Conservation (phyloP, 164 flowering plant species). For the Chloranthus sessilifolius region DNA sequence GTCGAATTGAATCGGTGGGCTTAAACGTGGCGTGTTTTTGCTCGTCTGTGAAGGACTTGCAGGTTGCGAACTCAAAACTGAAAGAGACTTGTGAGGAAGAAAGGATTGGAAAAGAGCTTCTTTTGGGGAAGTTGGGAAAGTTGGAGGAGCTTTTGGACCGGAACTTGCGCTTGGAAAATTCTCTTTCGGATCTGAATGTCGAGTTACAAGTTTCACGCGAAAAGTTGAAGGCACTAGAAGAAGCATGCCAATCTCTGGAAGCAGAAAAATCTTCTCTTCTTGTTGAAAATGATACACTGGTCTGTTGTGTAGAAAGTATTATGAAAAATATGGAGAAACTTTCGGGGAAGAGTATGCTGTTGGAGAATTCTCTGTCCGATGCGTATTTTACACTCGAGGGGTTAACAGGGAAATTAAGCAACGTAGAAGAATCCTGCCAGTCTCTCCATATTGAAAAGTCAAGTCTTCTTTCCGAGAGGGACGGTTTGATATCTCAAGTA, state of each 20-base stretch:
- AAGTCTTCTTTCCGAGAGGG: slow-evolving; percentile 34
- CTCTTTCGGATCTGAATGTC: slow-evolving; percentile 34
- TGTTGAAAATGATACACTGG: slow-evolving; percentile 51
- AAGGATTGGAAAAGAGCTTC: slow-evolving; percentile 35
- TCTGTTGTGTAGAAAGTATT: slow-evolving; percentile 50
- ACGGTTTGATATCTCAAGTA: slow-evolving; percentile 30
- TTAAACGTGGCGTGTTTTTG: slow-evolving; percentile 41
- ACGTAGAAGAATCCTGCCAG: slow-evolving; percentile 41
- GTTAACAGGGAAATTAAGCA: slow-evolving; percentile 41
- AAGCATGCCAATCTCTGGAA: slow-evolving; percentile 40
- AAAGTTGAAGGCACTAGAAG: slow-evolving; percentile 42
- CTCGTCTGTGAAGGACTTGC: slow-evolving; percentile 53
- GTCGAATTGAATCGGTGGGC: slow-evolving; percentile 54
- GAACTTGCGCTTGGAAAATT: slow-evolving; percentile 37
- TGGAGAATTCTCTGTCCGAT: slow-evolving; percentile 53
- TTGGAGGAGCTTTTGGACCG: slow-evolving; percentile 46
- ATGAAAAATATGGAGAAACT: slow-evolving; percentile 41
- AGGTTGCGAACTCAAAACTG: slow-evolving; percentile 53
- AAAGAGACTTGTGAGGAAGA: slow-evolving; percentile 41
- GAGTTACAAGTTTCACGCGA: slow-evolving; percentile 42
- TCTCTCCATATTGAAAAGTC: slow-evolving; percentile 44
- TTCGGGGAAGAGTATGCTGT: slow-evolving; percentile 36
- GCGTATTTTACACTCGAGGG: slow-evolving; percentile 62
- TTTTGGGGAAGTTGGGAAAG: slow-evolving; percentile 45
- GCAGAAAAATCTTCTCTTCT: slow-evolving; percentile 57